A percentile compares a stretch with the other conserved stretches of the same genome.
Conservation (phyloP, 805 yeast genomes). For the Spencermartinsiella europaea region DNA sequence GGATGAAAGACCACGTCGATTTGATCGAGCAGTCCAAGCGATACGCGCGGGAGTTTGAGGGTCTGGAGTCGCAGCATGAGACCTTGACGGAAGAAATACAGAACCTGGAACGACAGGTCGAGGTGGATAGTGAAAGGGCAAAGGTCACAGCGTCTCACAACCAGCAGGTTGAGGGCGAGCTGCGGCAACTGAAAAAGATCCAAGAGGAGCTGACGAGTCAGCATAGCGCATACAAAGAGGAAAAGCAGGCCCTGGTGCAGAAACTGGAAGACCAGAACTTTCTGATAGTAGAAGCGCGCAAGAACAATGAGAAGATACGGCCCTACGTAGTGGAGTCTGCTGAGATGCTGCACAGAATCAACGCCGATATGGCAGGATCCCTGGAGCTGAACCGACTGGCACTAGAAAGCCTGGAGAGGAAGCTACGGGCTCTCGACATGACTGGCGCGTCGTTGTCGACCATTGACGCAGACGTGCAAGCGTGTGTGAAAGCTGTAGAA, state of each 20-base stretch:
- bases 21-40: slow-evolving; percentile 51
- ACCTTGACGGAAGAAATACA: slow-evolving; percentile 34
- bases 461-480: slow-evolving; percentile 43
- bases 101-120: slow-evolving; percentile 33
- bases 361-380: slow-evolving; percentile 46
- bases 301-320: slow-evolving; percentile 54
- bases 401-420: slow-evolving; percentile 40
- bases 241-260: slow-evolving; percentile 53
- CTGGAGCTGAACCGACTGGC: slow-evolving; percentile 38
- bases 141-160: slow-evolving; percentile 46
- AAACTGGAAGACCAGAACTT: slow-evolving; percentile 59
- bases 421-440: slow-evolving; percentile 46
- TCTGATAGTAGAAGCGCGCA: slow-evolving; percentile 49
- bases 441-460: slow-evolving; percentile 57
- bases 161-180: slow-evolving; percentile 52
- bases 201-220: slow-evolving; percentile 61
- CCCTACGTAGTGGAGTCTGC: slow-evolving; percentile 60
- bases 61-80: slow-evolving; percentile 39
- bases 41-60: slow-evolving; percentile 37
- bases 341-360: slow-evolving; percentile 46
- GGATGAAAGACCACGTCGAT: slow-evolving; percentile 62
- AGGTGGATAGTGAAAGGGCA: slow-evolving; percentile 22
- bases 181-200: slow-evolving; percentile 52
- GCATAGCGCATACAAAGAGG: slow-evolving; percentile 57
- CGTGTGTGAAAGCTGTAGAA: slow-evolving; percentile 41